Evolutionary conservation across 139 green algal species (phyloP).

Genomic region (Closterium sp.): DNA sequence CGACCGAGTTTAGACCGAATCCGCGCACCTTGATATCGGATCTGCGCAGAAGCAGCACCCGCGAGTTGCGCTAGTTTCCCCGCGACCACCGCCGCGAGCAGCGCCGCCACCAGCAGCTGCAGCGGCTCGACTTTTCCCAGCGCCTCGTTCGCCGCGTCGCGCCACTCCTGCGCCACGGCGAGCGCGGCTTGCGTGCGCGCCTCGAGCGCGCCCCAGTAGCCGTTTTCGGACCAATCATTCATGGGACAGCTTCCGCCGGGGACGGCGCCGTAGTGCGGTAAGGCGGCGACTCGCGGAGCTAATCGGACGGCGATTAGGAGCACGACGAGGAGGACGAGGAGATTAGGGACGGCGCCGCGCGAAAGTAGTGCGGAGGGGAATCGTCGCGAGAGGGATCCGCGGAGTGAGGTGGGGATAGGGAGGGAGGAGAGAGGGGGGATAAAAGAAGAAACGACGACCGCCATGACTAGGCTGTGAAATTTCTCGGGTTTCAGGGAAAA

Average conservation of each 20-base stretch:
- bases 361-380: background rate
- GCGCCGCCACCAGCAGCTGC: conserved; percentile 16
- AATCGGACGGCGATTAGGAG: background rate
- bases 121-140: conserved; percentile 17
- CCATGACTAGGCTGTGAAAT: background rate
- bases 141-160: conserved; percentile 5
- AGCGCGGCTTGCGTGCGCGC: background rate
- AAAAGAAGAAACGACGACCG: background rate
- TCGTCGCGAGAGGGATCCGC: background rate
- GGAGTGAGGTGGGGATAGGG: background rate
- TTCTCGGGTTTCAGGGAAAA: background rate
- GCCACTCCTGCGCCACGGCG: background rate
- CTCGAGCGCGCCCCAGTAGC: background rate
- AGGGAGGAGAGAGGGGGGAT: background rate
- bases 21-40: background rate
- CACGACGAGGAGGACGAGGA: background rate
- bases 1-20: background rate
- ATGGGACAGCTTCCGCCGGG: background rate
- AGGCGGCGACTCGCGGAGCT: background rate
- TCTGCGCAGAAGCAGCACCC: background rate
- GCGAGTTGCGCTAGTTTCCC: background rate
- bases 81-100: conserved; percentile 9
- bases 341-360: background rate
- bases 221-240: background rate
- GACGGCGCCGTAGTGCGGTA: background rate